Evolutionary conservation across 805 yeast genomes (phyloP).

Genomic region (Yamadazyma olivae): DNA sequence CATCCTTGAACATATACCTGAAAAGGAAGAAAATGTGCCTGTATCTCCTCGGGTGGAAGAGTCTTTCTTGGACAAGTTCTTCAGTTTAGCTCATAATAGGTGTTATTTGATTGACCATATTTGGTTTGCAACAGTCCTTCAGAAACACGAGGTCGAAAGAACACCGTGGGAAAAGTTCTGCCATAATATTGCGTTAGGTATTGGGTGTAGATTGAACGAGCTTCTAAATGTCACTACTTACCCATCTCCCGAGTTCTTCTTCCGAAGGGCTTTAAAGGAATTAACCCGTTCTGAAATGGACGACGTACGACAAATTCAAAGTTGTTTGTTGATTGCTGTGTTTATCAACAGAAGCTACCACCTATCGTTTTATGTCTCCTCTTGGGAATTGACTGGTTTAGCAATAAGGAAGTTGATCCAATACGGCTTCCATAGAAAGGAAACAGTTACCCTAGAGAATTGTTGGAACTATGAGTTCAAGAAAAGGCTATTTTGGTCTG

Average conservation of each 20-base stretch:
- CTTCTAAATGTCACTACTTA: constrained; percentile 8
- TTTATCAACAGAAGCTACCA: constrained; percentile 13
- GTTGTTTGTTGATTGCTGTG: constrained; percentile 9
- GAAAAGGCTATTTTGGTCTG: constrained; percentile 11
- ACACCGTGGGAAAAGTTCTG: constrained; percentile 11
- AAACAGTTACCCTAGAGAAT: constrained; percentile 4
- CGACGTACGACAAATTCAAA: constrained; percentile 10
- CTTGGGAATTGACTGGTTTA: constrained; percentile 10
- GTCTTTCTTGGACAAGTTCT: constrained; percentile 9
- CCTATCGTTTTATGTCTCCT: constrained; percentile 12
- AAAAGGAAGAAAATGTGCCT: background rate
- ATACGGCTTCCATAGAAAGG: constrained; percentile 9
- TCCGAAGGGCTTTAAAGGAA: constrained; percentile 9
- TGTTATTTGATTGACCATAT: constrained; percentile 9
- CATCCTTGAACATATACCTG: background rate
- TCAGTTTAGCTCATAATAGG: constrained; percentile 14
- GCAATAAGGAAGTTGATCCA: constrained; percentile 11
- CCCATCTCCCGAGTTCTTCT: constrained; percentile 11
- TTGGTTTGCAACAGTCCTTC: constrained; percentile 7
- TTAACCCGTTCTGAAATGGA: constrained; percentile 7
- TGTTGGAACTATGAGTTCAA: constrained; percentile 8
- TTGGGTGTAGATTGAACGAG: constrained; percentile 12
- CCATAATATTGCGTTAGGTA: constrained; percentile 12
- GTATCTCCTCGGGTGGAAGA: constrained; percentile 4
- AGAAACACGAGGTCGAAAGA: constrained; percentile 1